Evolutionary conservation across 306 rosid species (phyloP).

Genomic region (Begonia peltatifolia): DNA sequence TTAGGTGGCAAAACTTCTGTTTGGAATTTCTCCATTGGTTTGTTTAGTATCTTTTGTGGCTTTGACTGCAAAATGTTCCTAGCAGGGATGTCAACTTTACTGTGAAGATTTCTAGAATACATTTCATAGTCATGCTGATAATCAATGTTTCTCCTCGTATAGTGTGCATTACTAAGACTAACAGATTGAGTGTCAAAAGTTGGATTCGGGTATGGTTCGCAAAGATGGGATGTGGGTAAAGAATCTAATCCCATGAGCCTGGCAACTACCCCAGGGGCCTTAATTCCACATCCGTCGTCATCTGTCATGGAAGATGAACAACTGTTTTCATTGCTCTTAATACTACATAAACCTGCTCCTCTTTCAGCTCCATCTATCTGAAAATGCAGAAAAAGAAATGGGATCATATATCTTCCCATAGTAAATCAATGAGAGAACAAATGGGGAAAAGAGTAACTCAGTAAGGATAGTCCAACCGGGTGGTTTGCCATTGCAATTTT

Average conservation of each 20-base stretch:
- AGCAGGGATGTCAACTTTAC: constrained; percentile 26
- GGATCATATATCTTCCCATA: no score
- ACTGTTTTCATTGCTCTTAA: constrained; percentile 56
- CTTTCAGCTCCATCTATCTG: constrained; percentile 57
- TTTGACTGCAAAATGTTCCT: constrained; percentile 38
- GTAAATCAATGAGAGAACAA: background rate
- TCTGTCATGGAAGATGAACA: constrained; percentile 88
- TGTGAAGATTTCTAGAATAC: constrained; percentile 46
- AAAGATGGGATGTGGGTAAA: constrained; percentile 47
- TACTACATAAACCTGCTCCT: constrained; percentile 27
- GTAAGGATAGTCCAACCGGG: constrained; percentile 21
- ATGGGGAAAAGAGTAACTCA: background rate
- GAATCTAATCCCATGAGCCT: constrained; percentile 93
- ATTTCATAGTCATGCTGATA: constrained; percentile 34
- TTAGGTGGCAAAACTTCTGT: constrained; percentile 88
- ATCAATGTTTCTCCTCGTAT: constrained; percentile 31
- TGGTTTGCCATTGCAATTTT: constrained; percentile 32
- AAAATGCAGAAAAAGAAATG: constrained; percentile 5
- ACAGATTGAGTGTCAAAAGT: constrained; percentile 59
- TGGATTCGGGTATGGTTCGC: constrained; percentile 51
- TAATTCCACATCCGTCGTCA: constrained; percentile 55
- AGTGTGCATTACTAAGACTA: constrained; percentile 41
- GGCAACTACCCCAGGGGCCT: constrained; percentile 76
- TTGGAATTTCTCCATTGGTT: constrained; percentile 85
- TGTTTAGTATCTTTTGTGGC: constrained; percentile 34